Percentiles rank a stretch among this genome's conserved stretches.
Evolutionary conservation across 768 basidiomycete species (phyloP).

Genomic region (Neoboletus subvelutipes): DNA sequence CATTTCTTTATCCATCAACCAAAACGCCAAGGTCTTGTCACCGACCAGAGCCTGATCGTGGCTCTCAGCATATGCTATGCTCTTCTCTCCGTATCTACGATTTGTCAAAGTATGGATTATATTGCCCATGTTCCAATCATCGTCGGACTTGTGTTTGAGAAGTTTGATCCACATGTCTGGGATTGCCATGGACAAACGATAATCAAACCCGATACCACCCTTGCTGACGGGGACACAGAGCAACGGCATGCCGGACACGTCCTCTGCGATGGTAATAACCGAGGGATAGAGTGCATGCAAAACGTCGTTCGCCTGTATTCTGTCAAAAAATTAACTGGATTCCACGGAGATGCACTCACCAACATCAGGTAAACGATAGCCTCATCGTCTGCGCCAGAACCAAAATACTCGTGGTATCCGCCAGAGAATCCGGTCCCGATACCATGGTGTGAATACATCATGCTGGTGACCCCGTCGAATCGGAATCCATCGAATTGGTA

Average conservation of each 20-base stretch:
- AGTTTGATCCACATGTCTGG: constrained; percentile 99
- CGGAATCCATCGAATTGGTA: constrained; percentile 97
- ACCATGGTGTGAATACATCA: constrained; percentile 99
- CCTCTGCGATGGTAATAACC: constrained; percentile 92
- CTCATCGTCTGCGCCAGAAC: constrained; percentile 77
- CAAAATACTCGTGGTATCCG: constrained; percentile 98
- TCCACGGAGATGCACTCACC: constrained; percentile 45
- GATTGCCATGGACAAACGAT: constrained; percentile 96
- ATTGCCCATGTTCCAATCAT: constrained; percentile 83
- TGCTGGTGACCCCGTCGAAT: constrained; percentile 98
- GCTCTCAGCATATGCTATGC: constrained; percentile 91
- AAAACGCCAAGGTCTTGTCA: constrained; percentile 98
- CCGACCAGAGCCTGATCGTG: constrained; percentile 99
- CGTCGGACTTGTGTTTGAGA: constrained; percentile 86
- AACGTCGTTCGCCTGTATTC: constrained; percentile 81
- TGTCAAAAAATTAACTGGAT: constrained; percentile 5
- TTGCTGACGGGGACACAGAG: constrained; percentile 74
- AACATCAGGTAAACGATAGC: constrained; percentile 97
- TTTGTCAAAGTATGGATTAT: constrained; percentile 91
- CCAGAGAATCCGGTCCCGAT: constrained; percentile 98
- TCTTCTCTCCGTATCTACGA: constrained; percentile 85
- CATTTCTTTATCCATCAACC: constrained; percentile 99
- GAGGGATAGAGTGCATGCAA: constrained; percentile 80
- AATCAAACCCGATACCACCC: constrained; percentile 97
- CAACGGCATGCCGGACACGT: constrained; percentile 98